Evolutionary conservation across 768 basidiomycete genomes (phyloP), one percentile per base, ranked within the genome.

Genomic region (Hemileccinum rubropunctum): DNA sequence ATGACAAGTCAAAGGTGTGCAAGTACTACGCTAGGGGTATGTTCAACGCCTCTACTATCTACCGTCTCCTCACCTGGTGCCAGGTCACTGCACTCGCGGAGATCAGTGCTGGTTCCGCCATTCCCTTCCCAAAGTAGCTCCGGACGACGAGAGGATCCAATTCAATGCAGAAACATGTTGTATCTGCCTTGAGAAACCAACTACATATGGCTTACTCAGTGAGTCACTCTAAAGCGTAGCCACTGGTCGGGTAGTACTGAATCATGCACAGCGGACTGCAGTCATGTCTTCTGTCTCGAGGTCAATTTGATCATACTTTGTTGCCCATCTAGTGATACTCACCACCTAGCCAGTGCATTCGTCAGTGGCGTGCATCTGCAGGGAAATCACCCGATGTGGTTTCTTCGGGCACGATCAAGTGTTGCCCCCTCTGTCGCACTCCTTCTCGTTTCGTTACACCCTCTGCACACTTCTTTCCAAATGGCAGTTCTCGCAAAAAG

Each of bases 31-130:
- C 76, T 5, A 70, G 74, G 42, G 85, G 86, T 81, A 47, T n/a
- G 71, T 40, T 27, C 47, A 23, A 17, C 23, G 43, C 20, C 32
- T 32, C 12, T 39, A 2, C 37, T 41, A 18, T 27, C 34, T 45
- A 15, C 17, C 23, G 11, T 50, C 40, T 37, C 44, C 42, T 47
- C 27, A 51, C 21, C 10, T 26, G 20, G 41, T 47, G 13, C 12
- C 42, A 88, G 89, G 90, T 0, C 87, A 77, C 64, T 91, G 90
- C 61, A 81, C 76, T 54, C 73, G 79, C 28, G 88, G 86, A 12
- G 80, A 80, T 39, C 65, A 69, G 30, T 92, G 90, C 63, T 91
- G 89, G 90, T 92, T 90, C 67, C 64, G 71, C 28, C 89, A 92
- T 60, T 71, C 67, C 45, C 58, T 71, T 40, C 54, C 42, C 13